phyloP scores from a whole-genome alignment of 2,329 filamentous ascomycete species.

The Boeremia exigua region DNA sequence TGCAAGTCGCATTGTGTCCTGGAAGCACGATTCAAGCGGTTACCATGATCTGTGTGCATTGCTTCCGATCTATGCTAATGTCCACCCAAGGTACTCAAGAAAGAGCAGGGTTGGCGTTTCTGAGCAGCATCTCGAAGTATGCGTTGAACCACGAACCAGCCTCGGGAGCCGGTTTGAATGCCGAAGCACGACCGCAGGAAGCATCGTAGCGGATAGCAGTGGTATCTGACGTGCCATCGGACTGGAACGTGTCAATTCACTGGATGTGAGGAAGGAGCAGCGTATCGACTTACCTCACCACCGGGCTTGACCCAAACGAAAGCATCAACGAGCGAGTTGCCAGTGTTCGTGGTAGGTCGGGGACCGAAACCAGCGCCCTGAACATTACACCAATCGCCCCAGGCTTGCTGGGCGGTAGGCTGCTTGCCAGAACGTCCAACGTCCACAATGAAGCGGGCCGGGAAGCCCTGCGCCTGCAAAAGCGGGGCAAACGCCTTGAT shows the following conservation, averaged over 20 bases:
- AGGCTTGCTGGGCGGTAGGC: constrained; percentile 60
- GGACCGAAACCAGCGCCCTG: constrained; percentile 67
- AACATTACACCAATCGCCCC: constrained; percentile 74
- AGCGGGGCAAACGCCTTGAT: constrained; percentile 60
- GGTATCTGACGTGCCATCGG: constrained; percentile 53
- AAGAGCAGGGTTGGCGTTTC: constrained; percentile 44
- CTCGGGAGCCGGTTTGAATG: constrained; percentile 70
- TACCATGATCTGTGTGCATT: not conserved
- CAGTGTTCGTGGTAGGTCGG: constrained; percentile 69
- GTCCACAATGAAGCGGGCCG: constrained; percentile 62
- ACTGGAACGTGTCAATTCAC: constrained; percentile 18
- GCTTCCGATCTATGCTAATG: not conserved
- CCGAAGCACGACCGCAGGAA: constrained; percentile 60
- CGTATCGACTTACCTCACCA: constrained; percentile 47
- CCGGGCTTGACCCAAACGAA: constrained; percentile 77
- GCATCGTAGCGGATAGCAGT: constrained; percentile 59
- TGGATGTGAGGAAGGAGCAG: no score
- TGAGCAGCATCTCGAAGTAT: constrained; percentile 46
- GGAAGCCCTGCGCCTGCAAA: constrained; percentile 55
- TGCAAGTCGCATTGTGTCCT: not conserved
- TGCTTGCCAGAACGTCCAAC: constrained; percentile 66
- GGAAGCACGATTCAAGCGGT: not conserved
- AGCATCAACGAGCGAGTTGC: constrained; percentile 65
- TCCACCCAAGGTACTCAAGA: constrained; percentile 12
- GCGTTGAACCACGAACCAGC: constrained; percentile 71